These are phyloP conservation scores for Mycena maculata DNA, from an alignment of 768 basidiomycete species.

Conservation along the genomic window DNA sequence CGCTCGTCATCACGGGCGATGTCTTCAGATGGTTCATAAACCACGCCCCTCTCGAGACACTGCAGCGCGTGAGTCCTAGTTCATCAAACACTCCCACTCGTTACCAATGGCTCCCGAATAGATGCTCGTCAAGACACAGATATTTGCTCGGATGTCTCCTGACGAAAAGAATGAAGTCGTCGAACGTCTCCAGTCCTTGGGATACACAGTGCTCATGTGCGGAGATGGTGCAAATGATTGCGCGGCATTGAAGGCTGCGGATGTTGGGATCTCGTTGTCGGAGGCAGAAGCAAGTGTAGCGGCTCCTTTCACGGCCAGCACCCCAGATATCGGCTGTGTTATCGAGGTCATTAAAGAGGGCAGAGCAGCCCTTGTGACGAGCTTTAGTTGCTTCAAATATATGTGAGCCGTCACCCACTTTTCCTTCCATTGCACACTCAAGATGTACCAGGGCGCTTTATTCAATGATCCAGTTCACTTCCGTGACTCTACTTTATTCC, in stretches of 20 bases:
- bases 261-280: constrained; percentile 95
- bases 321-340: constrained; percentile 95
- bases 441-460: constrained; percentile 84
- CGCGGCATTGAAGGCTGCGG: constrained; percentile 97
- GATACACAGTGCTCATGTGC: constrained; percentile 98
- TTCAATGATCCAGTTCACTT: constrained; percentile 99
- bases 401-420: constrained; percentile 72
- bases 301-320: constrained; percentile 94
- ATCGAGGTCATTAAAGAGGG: constrained; percentile 98
- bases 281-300: constrained; percentile 99
- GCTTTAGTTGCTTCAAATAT: constrained; percentile 99
- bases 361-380: constrained; percentile 94
- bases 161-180: constrained; percentile 99
- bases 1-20: constrained; percentile 92
- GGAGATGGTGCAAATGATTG: constrained; percentile 99
- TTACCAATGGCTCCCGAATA: constrained; percentile 43
- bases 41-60: constrained; percentile 90
- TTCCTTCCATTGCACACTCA: constrained; percentile 19
- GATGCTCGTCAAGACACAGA: constrained; percentile 98
- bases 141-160: constrained; percentile 98
- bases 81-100: neutral
- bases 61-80: constrained; percentile 81
- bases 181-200: constrained; percentile 90
- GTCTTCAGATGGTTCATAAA: constrained; percentile 99
- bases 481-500: constrained; percentile 57